Evolutionary conservation across 371 early-diverging fungal species (phyloP), one percentile per base, ranked within the genome.

Genomic region (Phascolomyces articulosus): DNA sequence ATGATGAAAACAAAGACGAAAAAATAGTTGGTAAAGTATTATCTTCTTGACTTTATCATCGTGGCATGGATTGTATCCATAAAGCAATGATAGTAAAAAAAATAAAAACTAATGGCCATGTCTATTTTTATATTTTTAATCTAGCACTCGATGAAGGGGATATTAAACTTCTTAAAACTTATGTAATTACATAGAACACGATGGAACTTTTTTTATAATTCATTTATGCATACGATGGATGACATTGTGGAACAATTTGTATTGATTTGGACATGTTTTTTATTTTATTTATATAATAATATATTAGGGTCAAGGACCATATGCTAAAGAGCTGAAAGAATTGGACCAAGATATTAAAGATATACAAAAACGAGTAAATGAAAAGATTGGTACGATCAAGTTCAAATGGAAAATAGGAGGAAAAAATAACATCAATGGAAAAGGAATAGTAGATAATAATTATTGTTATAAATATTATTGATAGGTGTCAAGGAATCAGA

Each of bases 401-500:
- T 44, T 13, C 16, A 18, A 13, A 44, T 44, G 16, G 8, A 44
- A 9, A 41, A 41, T 8, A 41, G 41, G 31, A 31, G 31, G 3
- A 6, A 31, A 9, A 31, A 9, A 31, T 3, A 9, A 9, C 3
- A 31, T 9, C 6, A 9, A 31, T 3, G 31, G 31, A 9, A 9
- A 9, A 9, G 31, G 31, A 31, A 31, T 6, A 9, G 9, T 3
- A 31, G 31, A 31, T 31, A 3, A 6, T 31, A 31, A 6, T 31
- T 31, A 31, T n/a, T n/a, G n/a, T n/a, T n/a, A n/a, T n/a, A n/a
- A n/a, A n/a, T n/a, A n/a, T n/a, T n/a, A n/a, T n/a, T 58, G 15
- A 34, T 26, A 90, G 94, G 98, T 63, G 97, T 99, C 54, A 98
- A 97, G 86, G 99, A 99, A 85, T 94, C 96, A 24, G 99, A 99